These are phyloP conservation scores for Hypocreales sp. DNA, from an alignment of 2,329 filamentous ascomycete genomes.

Conservation along the genomic window DNA sequence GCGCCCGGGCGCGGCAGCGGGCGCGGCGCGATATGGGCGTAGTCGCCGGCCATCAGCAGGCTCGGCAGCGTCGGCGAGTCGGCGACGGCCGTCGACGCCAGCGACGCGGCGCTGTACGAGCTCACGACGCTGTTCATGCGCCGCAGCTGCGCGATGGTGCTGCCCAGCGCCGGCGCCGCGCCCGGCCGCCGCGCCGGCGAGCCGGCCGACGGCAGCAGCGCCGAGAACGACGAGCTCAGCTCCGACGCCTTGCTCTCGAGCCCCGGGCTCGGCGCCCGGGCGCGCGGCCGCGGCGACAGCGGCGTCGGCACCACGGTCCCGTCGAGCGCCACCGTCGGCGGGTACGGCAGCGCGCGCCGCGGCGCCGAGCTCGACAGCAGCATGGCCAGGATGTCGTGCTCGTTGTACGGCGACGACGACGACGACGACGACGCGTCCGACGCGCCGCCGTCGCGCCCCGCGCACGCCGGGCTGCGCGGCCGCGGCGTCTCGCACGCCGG, in stretches of 20 bases:
- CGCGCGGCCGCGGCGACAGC: conserved; percentile 11
- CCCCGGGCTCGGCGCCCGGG: conserved; percentile 5
- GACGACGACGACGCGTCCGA: conserved; percentile 11
- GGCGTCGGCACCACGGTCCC: conserved; percentile 11
- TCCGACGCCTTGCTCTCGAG: conserved; percentile 9
- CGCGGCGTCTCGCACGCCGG: conserved; percentile 6
- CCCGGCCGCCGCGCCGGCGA: conserved; percentile 8
- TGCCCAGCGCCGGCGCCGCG: conserved; percentile 14
- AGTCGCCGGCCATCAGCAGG: conserved; percentile 21
- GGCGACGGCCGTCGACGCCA: conserved; percentile 12
- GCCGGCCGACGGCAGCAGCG: conserved; percentile 6
- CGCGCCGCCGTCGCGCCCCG: too few species aligned
- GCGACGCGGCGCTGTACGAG: conserved; percentile 24
- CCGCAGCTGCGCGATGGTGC: conserved; percentile 34
- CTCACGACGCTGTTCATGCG: conserved; percentile 41
- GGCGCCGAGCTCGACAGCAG: conserved; percentile 10
- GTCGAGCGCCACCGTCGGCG: conserved; percentile 13
- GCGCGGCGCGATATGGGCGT: too few species aligned
- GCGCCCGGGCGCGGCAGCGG: conserved; percentile 12
- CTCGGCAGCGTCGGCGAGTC: conserved; percentile 23
- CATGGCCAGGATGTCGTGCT: conserved; percentile 17
- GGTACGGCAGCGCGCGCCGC: conserved; percentile 13
- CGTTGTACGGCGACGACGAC: conserved; percentile 17
- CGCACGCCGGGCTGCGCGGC: background rate
- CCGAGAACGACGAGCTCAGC: conserved; percentile 12